Evolutionary conservation across 192 early-diverging fungal genomes (phyloP), one percentile per base, ranked within the genome.

Genomic region (Podila epigama): DNA sequence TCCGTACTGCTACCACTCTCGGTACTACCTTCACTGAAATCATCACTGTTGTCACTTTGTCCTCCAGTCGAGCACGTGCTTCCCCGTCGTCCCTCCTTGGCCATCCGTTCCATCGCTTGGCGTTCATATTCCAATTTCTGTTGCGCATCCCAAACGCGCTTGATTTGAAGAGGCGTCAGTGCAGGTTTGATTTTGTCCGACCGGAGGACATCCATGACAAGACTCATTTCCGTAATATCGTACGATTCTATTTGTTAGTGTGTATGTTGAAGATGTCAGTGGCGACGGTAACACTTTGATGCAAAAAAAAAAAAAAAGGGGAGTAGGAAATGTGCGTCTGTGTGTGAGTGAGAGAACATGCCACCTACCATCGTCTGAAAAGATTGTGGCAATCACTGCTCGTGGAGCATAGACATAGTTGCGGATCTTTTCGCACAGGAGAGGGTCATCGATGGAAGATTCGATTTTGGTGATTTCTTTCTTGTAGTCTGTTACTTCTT

Each of bases 361-460:
- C n/a, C n/a, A n/a, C n/a, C n/a, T 66, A 65, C 62, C 54, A 22
- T 41, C 55, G 16, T 82, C 63, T n/a, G 66, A 32, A 50, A 63
- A 66, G 31, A 82, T 69, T 1, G 5, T 50, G 12, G 22, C 40
- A 33, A 79, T 41, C 13, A 69, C 57, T 20, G 52, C 60, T 50
- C 48, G 29, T 18, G 66, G 60, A 11, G 70, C 60, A 61, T 85
- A 81, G 9, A 85, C 72, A 20, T 78, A 81, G 78, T 82, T 85
- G 9, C 51, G 67, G 34, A 88, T 68, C 60, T 88, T 88, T 55
- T 82, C 51, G 42, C 87, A 86, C 0, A 88, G 69, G 2, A 20
- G 53, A 7, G 57, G 60, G 39, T 83, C 81, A 36, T 69, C 66
- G 20, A 81, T 73, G 32, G 41, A 13, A 1, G 52, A 50, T 48